Percentiles rank a stretch among this genome's conserved stretches.
phyloP scores from a whole-genome alignment of 1,284 basidiomycete species.

The Kwoniella shivajii region DNA sequence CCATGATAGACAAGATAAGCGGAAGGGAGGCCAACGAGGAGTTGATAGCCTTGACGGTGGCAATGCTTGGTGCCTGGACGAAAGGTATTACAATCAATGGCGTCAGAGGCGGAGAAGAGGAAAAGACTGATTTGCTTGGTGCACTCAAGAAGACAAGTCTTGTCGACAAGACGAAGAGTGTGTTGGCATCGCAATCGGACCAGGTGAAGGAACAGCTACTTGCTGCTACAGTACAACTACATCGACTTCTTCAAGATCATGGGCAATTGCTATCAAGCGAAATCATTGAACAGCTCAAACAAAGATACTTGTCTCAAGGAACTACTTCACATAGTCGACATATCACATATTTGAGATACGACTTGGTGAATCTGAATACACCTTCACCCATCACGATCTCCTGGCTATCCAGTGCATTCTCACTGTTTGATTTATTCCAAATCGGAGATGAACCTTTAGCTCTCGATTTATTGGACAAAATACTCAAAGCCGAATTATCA shows the following conservation, averaged over 20 bases:
- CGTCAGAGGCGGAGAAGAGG: slow-evolving; percentile 65
- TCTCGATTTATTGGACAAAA: slow-evolving; percentile 45
- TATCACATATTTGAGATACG: slow-evolving; percentile 7
- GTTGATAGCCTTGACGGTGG: slow-evolving; percentile 48
- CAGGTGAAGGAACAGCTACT: not conserved
- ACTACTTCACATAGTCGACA: not conserved
- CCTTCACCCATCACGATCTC: not conserved
- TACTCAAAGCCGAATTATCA: slow-evolving; percentile 39
- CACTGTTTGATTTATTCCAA: slow-evolving; percentile 27
- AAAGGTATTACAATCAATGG: slow-evolving; percentile 74
- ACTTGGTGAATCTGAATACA: slow-evolving; percentile 1
- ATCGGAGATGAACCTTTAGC: slow-evolving; percentile 53
- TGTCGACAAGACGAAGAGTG: not conserved
- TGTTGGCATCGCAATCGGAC: not conserved
- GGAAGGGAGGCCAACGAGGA: slow-evolving; percentile 43
- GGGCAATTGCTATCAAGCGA: slow-evolving; percentile 9
- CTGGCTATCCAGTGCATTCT: slow-evolving; percentile 22
- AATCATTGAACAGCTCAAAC: not conserved
- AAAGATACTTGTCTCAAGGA: not conserved
- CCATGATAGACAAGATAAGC: slow-evolving; percentile 11
- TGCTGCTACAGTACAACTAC: slow-evolving; percentile 11
- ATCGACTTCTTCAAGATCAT: not conserved
- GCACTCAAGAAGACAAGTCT: slow-evolving; percentile 7
- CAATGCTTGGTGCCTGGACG: slow-evolving; percentile 61
- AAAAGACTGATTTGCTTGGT: slow-evolving; percentile 46